Conservation (phyloP, 176 grass and related monocot species). For the Areca catechu region DNA sequence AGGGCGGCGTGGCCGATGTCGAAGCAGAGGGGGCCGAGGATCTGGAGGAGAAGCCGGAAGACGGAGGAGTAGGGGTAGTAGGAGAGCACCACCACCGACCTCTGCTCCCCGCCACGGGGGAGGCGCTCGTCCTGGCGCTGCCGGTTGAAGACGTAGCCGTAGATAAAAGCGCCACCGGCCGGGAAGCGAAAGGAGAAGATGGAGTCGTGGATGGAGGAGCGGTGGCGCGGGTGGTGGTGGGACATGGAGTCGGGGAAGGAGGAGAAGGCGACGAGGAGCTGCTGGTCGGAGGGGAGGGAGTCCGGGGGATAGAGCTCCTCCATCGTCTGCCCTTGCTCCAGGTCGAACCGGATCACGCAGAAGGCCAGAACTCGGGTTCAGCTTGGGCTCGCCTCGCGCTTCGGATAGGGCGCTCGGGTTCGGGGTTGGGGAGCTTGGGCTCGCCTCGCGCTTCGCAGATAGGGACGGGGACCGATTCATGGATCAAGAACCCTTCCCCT, state of each 20-base stretch:
- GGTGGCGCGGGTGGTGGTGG: conserved; percentile 77
- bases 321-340: conserved; percentile 84
- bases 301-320: conserved; percentile 65
- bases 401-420: conserved; percentile 38
- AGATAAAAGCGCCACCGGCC: conserved; percentile 40
- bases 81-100: conserved; percentile 85
- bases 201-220: conserved; percentile 86
- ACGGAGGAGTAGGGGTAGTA: conserved; percentile 61
- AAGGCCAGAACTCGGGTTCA: conserved; percentile 51
- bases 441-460: conserved; percentile 29
- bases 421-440: not conserved
- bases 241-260: conserved; percentile 99
- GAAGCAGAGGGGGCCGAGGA: conserved; percentile 96
- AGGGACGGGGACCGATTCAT: conserved; percentile 75
- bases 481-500: not conserved
- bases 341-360: conserved; percentile 89
- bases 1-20: conserved; percentile 74
- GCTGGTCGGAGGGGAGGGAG: conserved; percentile 51
- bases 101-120: conserved; percentile 92
- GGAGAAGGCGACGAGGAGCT: conserved; percentile 84
- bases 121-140: conserved; percentile 92
- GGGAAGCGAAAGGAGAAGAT: conserved; percentile 94
- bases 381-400: conserved; percentile 19
- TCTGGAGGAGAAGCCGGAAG: conserved; percentile 78
- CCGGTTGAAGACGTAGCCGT: conserved; percentile 97